Percentiles rank a stretch among this genome's conserved stretches.
These are phyloP conservation scores for Termitomyces sp. DNA, from an alignment of 768 basidiomycete species.

Conservation along the genomic window DNA sequence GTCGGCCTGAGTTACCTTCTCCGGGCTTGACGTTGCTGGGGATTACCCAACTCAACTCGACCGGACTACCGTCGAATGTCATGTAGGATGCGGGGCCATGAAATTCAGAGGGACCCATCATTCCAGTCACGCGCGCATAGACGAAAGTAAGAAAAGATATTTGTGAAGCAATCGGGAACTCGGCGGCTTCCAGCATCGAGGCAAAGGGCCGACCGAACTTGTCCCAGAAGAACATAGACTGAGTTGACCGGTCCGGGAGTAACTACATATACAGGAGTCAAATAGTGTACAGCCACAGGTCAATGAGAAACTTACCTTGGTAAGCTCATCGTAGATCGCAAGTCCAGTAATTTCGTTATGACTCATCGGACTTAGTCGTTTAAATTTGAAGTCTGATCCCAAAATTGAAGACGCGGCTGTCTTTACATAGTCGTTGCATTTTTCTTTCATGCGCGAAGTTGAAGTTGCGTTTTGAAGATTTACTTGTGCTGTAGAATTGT, in stretches of 20 bases:
- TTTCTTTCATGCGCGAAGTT: background rate
- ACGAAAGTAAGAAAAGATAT: constrained; percentile 26
- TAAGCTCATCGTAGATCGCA: constrained; percentile 15
- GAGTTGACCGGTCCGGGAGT: constrained; percentile 14
- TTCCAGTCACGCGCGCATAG: constrained; percentile 24
- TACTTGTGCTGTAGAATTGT: constrained; percentile 11
- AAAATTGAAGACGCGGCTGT: constrained; percentile 9
- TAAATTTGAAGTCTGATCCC: constrained; percentile 14
- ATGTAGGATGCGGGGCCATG: constrained; percentile 22
- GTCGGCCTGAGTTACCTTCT: constrained; percentile 15
- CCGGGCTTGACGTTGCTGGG: constrained; percentile 17
- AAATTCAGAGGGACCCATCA: constrained; percentile 25
- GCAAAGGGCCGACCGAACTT: constrained; percentile 25
- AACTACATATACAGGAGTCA: constrained; percentile 7
- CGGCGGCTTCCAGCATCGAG: constrained; percentile 25
- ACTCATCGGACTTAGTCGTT: background rate
- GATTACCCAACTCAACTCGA: constrained; percentile 30
- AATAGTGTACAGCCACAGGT: background rate
- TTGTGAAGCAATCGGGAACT: constrained; percentile 21
- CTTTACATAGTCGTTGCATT: constrained; percentile 5
- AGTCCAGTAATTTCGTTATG: constrained; percentile 10
- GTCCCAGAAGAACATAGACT: constrained; percentile 24
- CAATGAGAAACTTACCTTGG: constrained; percentile 11
- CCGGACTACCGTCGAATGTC: constrained; percentile 30
- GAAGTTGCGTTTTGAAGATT: background rate